These are phyloP conservation scores for Geotrichum bryndzae DNA, from an alignment of 1,139 yeast genomes.

Conservation along the genomic window DNA sequence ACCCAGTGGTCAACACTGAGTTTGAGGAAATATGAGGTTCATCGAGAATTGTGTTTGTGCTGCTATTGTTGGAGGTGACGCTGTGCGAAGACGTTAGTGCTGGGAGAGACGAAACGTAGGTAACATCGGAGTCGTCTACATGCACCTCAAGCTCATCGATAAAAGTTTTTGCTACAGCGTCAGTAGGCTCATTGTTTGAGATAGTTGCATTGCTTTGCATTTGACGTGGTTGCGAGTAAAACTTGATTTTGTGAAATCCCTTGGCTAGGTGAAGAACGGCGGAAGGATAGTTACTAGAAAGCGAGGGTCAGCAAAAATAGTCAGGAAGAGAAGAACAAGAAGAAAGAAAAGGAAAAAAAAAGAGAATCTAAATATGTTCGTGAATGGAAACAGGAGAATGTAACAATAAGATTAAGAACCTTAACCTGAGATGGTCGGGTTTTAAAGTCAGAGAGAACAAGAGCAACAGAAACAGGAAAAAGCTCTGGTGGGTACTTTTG, in stretches of 20 bases:
- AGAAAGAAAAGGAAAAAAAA: neutral
- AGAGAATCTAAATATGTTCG: neutral
- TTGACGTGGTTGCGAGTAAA: neutral
- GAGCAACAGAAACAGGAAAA: too few species aligned
- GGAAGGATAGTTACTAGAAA: neutral
- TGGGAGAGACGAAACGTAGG: neutral
- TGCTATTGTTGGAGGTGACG: neutral
- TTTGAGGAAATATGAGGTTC: neutral
- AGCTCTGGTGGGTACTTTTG: too few species aligned
- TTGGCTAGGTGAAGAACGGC: neutral
- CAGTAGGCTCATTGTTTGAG: neutral
- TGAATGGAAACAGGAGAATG: neutral
- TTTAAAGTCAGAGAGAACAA: neutral
- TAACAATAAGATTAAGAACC: neutral
- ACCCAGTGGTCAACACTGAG: neutral
- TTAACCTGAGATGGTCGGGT: neutral
- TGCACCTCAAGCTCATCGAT: neutral
- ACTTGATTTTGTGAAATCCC: neutral
- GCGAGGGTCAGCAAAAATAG: neutral
- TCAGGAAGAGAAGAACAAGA: neutral
- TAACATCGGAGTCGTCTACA: neutral
- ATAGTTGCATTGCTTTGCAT: neutral
- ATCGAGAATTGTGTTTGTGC: neutral
- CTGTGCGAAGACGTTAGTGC: conserved; percentile 7
- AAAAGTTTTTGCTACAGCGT: neutral